Evolutionary conservation across 805 yeast genomes (phyloP).

Genomic region (Saturnispora saitoi): DNA sequence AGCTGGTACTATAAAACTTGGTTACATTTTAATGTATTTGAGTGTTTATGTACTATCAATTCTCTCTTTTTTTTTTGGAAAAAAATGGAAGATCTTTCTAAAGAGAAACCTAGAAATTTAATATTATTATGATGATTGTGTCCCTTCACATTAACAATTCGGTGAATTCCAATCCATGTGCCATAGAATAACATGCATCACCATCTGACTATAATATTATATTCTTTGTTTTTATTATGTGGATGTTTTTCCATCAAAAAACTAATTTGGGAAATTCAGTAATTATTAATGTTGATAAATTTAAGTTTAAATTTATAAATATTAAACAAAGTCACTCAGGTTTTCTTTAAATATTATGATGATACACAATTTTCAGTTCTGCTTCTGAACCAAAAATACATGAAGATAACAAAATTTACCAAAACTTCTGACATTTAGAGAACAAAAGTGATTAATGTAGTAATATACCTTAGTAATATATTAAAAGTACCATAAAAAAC

Average conservation of each 20-base stretch:
- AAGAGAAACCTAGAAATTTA: too few relatives aligned
- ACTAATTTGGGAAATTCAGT: too few relatives aligned
- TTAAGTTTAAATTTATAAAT: constrained; percentile 7
- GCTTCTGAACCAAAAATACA: constrained; percentile 75
- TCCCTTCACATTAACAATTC: constrained; percentile 25
- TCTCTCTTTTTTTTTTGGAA: too few relatives aligned
- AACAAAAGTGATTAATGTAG: constrained; percentile 2
- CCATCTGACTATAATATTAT: constrained; percentile 63
- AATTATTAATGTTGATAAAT: not conserved
- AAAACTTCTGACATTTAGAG: constrained; percentile 39
- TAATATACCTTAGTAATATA: not conserved
- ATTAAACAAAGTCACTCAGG: not conserved
- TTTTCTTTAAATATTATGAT: constrained; percentile 38
- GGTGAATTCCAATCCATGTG: constrained; percentile 40
- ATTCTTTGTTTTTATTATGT: not conserved
- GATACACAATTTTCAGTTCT: constrained; percentile 79
- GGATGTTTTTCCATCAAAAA: too few relatives aligned
- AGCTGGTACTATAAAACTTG: too few relatives aligned
- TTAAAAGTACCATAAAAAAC: not conserved
- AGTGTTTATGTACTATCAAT: too few relatives aligned
- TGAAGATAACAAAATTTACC: constrained; percentile 72
- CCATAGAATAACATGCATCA: constrained; percentile 94
- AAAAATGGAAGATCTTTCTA: too few relatives aligned
- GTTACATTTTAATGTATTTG: too few relatives aligned
- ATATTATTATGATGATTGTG: constrained; percentile 28